Evolutionary conservation across 305 asterid species (phyloP).

Genomic region (Fraxinus xanthoxyloides): DNA sequence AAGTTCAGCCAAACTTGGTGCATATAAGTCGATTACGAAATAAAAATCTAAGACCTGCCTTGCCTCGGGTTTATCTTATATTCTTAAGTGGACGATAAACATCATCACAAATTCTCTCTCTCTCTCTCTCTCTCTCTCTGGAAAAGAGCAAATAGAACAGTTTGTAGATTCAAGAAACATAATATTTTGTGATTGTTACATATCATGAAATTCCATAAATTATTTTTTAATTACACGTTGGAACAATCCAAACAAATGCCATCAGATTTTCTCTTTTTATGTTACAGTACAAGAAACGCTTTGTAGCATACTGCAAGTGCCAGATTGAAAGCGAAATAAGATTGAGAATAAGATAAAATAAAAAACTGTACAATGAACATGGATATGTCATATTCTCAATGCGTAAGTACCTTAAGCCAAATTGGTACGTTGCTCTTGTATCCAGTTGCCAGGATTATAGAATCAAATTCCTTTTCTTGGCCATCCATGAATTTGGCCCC

Average conservation of each 20-base stretch:
- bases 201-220: slow-evolving; percentile 41
- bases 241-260: slow-evolving; percentile 68
- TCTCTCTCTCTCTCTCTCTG: not conserved
- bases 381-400: not conserved
- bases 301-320: slow-evolving; percentile 65
- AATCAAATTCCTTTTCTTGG: slow-evolving; percentile 72
- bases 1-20: not conserved
- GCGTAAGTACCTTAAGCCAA: slow-evolving; percentile 84
- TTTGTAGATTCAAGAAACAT: slow-evolving; percentile 25
- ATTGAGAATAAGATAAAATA: slow-evolving; percentile 35
- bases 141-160: slow-evolving; percentile 21
- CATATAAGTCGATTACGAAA: not conserved
- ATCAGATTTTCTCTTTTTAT: slow-evolving; percentile 75
- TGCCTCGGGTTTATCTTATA: not conserved
- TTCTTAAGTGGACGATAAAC: not conserved
- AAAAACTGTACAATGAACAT: not conserved
- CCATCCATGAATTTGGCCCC: slow-evolving; percentile 88
- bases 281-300: slow-evolving; percentile 44
- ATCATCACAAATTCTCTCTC: not conserved
- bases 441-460: slow-evolving; percentile 86
- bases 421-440: slow-evolving; percentile 90
- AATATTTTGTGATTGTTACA: slow-evolving; percentile 51
- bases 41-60: not conserved
- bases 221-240: slow-evolving; percentile 19
- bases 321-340: slow-evolving; percentile 61